Evolutionary conservation across 177 flowering plant genomes (phyloP).

Genomic region (Vitis hybrid): DNA sequence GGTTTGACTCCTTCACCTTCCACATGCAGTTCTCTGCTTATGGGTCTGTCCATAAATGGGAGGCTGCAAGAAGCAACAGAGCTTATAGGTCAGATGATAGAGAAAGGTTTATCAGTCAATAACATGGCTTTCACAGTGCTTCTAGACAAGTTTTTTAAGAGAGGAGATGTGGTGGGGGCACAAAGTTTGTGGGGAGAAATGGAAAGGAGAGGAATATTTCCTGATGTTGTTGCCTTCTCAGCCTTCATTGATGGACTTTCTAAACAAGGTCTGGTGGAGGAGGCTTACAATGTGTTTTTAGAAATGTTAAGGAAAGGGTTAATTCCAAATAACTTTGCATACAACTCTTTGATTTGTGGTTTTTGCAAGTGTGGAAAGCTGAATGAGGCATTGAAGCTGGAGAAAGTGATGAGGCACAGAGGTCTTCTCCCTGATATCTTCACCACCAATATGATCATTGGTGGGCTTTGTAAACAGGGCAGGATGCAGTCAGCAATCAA

Average conservation of each 20-base stretch:
- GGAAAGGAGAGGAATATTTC: constrained; percentile 55
- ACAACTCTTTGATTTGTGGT: constrained; percentile 83
- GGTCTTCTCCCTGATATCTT: constrained; percentile 77
- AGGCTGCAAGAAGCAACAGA: constrained; percentile 60
- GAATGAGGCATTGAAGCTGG: constrained; percentile 62
- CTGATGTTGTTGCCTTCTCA: constrained; percentile 84
- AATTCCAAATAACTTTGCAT: constrained; percentile 80
- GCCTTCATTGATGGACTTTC: constrained; percentile 83
- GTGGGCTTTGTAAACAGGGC: constrained; percentile 74
- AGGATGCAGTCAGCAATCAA: constrained; percentile 61
- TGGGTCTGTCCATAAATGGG: constrained; percentile 65
- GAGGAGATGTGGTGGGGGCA: constrained; percentile 60
- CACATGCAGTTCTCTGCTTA: constrained; percentile 71
- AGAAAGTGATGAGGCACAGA: constrained; percentile 65
- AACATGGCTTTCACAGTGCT: constrained; percentile 72
- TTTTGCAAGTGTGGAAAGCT: constrained; percentile 58
- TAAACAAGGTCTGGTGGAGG: constrained; percentile 61
- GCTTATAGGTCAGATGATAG: constrained; percentile 60
- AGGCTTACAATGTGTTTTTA: constrained; percentile 54
- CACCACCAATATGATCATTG: constrained; percentile 75
- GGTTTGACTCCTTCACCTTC: constrained; percentile 70
- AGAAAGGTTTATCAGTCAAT: constrained; percentile 57
- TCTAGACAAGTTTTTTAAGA: constrained; percentile 67
- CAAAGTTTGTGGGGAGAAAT: constrained; percentile 67
- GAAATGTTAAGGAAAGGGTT: constrained; percentile 66